Conservation (phyloP, 306 rosid genomes). For the Macrotyloma uniflorum region DNA sequence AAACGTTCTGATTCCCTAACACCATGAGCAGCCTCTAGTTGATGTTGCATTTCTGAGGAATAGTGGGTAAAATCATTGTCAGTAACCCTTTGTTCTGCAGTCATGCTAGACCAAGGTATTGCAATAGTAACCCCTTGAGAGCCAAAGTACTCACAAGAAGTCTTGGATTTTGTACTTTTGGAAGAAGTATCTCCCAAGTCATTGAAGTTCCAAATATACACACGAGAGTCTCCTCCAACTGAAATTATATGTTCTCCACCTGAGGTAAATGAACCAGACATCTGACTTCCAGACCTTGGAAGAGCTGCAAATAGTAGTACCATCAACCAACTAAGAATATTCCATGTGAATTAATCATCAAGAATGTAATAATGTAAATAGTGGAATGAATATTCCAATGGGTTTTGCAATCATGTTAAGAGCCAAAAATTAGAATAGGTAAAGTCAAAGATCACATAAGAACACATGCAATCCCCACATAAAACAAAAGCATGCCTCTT, state of each 20-base stretch:
- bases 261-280: constrained; percentile 70
- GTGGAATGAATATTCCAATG: not conserved
- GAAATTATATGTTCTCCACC: constrained; percentile 72
- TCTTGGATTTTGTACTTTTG: constrained; percentile 53
- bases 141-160: constrained; percentile 74
- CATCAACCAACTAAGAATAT: constrained; percentile 33
- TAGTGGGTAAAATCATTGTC: not conserved
- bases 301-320: constrained; percentile 54
- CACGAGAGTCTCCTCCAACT: constrained; percentile 74
- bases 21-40: constrained; percentile 18
- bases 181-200: constrained; percentile 32
- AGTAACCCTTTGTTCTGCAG: constrained; percentile 33
- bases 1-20: constrained; percentile 53
- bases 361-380: not conserved
- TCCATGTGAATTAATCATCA: not conserved
- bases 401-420: not conserved
- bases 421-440: not conserved
- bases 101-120: constrained; percentile 76
- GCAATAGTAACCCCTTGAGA: constrained; percentile 74
- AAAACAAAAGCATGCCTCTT: constrained; percentile 9
- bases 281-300: constrained; percentile 77
- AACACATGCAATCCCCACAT: not conserved
- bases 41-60: constrained; percentile 36
- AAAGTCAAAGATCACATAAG: not conserved
- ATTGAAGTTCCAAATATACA: constrained; percentile 73